These are phyloP conservation scores for Hypoxylon sp. DNA, from an alignment of 2,329 filamentous ascomycete species.

Conservation along the genomic window DNA sequence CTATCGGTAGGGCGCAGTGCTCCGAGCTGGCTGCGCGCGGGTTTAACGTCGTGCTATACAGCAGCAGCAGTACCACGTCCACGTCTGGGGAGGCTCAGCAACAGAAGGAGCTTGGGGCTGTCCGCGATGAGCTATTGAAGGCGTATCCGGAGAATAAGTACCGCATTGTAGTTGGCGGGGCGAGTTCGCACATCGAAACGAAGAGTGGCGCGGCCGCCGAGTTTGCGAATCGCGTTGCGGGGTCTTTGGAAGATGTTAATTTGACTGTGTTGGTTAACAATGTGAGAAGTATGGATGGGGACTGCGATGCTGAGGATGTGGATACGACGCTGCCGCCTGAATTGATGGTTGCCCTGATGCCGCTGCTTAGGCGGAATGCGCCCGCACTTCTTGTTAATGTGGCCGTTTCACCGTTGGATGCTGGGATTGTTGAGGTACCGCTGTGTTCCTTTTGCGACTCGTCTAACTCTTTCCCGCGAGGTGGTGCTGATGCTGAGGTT, in stretches of 20 bases:
- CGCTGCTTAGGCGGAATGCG: slow-evolving; percentile 36
- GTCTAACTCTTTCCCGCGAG: background rate
- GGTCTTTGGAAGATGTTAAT: slow-evolving; percentile 52
- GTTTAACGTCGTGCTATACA: slow-evolving; percentile 71
- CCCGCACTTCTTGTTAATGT: slow-evolving; percentile 48
- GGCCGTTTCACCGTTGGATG: slow-evolving; percentile 14
- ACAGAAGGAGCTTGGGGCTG: slow-evolving; percentile 58
- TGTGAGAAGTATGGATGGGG: slow-evolving; percentile 47
- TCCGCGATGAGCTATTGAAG: slow-evolving; percentile 56
- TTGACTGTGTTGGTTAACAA: slow-evolving; percentile 69
- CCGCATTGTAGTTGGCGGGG: slow-evolving; percentile 61
- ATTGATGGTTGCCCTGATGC: slow-evolving; percentile 43
- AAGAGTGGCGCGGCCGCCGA: background rate
- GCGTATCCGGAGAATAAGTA: slow-evolving; percentile 57
- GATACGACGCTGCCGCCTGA: slow-evolving; percentile 40
- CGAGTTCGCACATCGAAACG: slow-evolving; percentile 21
- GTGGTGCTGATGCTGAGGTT: slow-evolving; percentile 5
- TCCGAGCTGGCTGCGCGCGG: slow-evolving; percentile 64
- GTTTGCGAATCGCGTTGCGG: slow-evolving; percentile 48
- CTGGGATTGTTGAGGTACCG: background rate
- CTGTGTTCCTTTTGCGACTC: background rate
- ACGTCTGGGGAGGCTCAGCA: background rate
- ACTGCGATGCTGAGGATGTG: background rate
- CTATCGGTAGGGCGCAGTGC: slow-evolving; percentile 66
- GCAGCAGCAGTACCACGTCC: slow-evolving; percentile 58